phyloP scores from a whole-genome alignment of 768 basidiomycete species.

The Boletus reticuloceps region DNA sequence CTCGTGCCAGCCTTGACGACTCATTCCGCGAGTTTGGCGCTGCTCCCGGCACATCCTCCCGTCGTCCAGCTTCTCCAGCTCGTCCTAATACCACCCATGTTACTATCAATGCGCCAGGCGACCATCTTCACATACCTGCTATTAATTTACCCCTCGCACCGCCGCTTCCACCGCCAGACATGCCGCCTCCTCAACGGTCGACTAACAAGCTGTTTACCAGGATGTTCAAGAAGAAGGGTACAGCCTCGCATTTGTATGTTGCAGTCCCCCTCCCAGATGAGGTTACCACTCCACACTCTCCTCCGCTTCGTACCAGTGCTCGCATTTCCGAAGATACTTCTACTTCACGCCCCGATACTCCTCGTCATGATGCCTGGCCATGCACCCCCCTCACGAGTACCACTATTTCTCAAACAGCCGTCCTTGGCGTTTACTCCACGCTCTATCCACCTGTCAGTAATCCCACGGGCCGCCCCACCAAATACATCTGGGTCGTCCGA shows the following conservation, averaged over 20 bases:
- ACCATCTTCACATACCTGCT: constrained; percentile 3
- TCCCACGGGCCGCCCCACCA: constrained; percentile 38
- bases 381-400: constrained; percentile 11
- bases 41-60: neutral
- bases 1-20: constrained; percentile 32
- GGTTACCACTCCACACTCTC: constrained; percentile 14
- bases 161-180: constrained; percentile 13
- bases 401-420: constrained; percentile 37
- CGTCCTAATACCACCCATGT: constrained; percentile 3
- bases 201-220: constrained; percentile 64
- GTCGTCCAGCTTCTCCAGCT: constrained; percentile 11
- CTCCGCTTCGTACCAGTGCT: constrained; percentile 5
- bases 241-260: constrained; percentile 17
- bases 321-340: constrained; percentile 19
- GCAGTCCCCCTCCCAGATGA: constrained; percentile 29
- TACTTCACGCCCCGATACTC: constrained; percentile 7
- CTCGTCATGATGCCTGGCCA: constrained; percentile 11
- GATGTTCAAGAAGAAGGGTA: constrained; percentile 61
- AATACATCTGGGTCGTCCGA: constrained; percentile 76
- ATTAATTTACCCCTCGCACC: constrained; percentile 17
- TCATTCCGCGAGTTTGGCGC: constrained; percentile 21
- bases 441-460: constrained; percentile 48
- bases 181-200: constrained; percentile 38
- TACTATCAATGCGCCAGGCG: neutral
- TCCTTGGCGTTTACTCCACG: constrained; percentile 70